Evolutionary conservation across 306 rosid species (phyloP).

Genomic region (Heteromeles arbutifolia): DNA sequence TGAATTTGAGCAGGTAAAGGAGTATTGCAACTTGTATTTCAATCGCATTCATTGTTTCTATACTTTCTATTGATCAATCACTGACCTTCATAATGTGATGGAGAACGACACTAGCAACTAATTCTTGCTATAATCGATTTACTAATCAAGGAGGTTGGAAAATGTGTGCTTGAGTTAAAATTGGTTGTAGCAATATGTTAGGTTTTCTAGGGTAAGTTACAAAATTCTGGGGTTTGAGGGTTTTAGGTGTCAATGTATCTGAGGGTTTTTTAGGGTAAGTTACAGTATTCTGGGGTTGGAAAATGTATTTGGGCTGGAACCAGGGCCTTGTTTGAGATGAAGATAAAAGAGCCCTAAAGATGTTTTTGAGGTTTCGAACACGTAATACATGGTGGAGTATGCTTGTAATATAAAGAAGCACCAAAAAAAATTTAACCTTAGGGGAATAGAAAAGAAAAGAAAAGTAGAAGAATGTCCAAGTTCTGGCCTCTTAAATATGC

Average conservation of each 20-base stretch:
- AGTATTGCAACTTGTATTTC: background rate
- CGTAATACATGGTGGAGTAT: background rate
- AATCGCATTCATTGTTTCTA: background rate
- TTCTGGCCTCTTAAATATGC: background rate
- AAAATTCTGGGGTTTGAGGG: background rate
- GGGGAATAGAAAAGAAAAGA: too few relatives aligned
- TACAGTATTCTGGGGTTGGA: background rate
- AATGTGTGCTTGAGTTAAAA: background rate
- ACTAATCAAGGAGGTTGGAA: background rate
- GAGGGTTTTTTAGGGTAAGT: background rate
- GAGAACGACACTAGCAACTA: background rate
- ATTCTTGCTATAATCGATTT: background rate
- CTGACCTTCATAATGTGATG: background rate
- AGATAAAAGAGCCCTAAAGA: background rate
- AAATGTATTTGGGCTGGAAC: background rate
- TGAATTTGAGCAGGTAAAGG: slow-evolving; percentile 81
- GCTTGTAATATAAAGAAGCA: background rate
- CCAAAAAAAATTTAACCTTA: background rate
- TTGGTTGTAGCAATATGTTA: background rate
- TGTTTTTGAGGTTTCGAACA: background rate
- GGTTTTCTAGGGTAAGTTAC: background rate
- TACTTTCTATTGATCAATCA: background rate
- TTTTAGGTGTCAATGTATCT: background rate
- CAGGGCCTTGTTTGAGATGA: background rate
- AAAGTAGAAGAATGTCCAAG: background rate